phyloP scores from a whole-genome alignment of 805 yeast genomes.

The Ogataea nonfermentans region DNA sequence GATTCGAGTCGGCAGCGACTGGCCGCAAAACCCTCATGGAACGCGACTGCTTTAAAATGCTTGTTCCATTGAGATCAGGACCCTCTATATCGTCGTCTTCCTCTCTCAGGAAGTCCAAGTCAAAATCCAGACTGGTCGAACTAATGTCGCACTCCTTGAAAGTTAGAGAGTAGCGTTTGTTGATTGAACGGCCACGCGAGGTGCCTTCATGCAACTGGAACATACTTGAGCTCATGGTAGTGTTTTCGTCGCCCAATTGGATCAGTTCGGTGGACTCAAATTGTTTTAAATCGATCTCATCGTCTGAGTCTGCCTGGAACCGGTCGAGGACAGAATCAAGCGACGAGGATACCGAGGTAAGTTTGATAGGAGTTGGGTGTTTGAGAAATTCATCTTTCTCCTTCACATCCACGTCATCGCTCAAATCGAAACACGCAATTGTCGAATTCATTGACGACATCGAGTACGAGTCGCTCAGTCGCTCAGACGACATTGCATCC shows the following conservation, averaged over 20 bases:
- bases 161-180: slow-evolving; percentile 25
- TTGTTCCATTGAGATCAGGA: slow-evolving; percentile 10
- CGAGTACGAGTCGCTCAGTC: slow-evolving; percentile 20
- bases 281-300: slow-evolving; percentile 7
- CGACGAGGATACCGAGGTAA: slow-evolving; percentile 26
- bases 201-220: slow-evolving; percentile 45
- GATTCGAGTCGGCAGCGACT: neutral
- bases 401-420: slow-evolving; percentile 16
- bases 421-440: slow-evolving; percentile 36
- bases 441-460: slow-evolving; percentile 33
- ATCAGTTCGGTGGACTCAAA: neutral
- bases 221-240: slow-evolving; percentile 25
- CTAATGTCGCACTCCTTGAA: slow-evolving; percentile 27
- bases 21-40: slow-evolving; percentile 8
- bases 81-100: slow-evolving; percentile 7
- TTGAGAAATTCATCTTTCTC: slow-evolving; percentile 12
- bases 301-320: slow-evolving; percentile 19
- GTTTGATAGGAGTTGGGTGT: slow-evolving; percentile 27
- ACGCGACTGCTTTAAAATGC: slow-evolving; percentile 11
- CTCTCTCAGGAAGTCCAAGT: slow-evolving; percentile 17
- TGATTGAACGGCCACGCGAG: slow-evolving; percentile 30
- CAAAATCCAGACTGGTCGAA: slow-evolving; percentile 11
- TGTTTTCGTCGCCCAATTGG: slow-evolving; percentile 4
- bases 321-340: slow-evolving; percentile 28
- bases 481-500: neutral